These are phyloP conservation scores for Hymenoscyphus scutula DNA, from an alignment of 2,329 filamentous ascomycete genomes.

Conservation along the genomic window DNA sequence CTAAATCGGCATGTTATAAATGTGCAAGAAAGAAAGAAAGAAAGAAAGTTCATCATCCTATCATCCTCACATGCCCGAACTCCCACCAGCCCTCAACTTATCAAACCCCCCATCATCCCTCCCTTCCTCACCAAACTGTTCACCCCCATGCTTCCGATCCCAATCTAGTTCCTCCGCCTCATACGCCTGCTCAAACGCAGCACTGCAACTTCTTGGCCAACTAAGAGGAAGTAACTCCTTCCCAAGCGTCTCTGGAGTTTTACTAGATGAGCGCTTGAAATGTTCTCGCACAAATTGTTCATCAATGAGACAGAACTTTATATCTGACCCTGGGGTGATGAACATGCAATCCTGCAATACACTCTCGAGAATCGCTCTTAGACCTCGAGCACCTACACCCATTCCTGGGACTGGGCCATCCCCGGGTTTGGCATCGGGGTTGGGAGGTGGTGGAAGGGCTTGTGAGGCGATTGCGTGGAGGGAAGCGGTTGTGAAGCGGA, in stretches of 20 bases:
- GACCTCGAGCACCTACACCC: slow-evolving; percentile 75
- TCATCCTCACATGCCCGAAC: neutral
- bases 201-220: slow-evolving; percentile 68
- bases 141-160: slow-evolving; percentile 22
- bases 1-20: too few species aligned
- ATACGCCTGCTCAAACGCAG: slow-evolving; percentile 66
- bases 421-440: slow-evolving; percentile 42
- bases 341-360: slow-evolving; percentile 79
- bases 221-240: slow-evolving; percentile 41
- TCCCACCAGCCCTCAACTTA: slow-evolving; percentile 6
- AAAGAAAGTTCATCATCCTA: too few species aligned
- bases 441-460: slow-evolving; percentile 19
- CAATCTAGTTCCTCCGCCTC: slow-evolving; percentile 56
- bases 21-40: too few species aligned
- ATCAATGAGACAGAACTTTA: slow-evolving; percentile 71
- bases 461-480: slow-evolving; percentile 74
- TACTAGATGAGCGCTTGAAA: neutral
- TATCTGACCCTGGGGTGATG: slow-evolving; percentile 61
- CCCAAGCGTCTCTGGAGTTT: slow-evolving; percentile 49
- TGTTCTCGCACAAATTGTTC: slow-evolving; percentile 44
- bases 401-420: slow-evolving; percentile 47
- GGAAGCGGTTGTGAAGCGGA: slow-evolving; percentile 80
- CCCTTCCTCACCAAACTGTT: slow-evolving; percentile 31
- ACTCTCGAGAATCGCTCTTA: slow-evolving; percentile 79
- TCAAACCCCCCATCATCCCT: slow-evolving; percentile 7